Base-by-base conservation (phyloP, 306 rosid species). In the Inga leiocalycina region DNA sequence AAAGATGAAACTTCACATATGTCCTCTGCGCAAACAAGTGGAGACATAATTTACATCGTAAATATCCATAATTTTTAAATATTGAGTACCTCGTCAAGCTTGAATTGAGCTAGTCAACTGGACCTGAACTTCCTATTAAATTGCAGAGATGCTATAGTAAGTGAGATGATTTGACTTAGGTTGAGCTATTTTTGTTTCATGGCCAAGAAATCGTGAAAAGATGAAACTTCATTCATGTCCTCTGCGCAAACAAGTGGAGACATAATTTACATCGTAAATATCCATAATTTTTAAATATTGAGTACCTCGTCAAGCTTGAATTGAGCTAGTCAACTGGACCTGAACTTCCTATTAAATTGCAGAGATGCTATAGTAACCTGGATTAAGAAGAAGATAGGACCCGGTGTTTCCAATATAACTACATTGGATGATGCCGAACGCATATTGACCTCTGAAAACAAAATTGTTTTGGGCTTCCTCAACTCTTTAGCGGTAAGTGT, bases 331-430 rank as follows among this genome's bases (percentile, higher is more conserved):
- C 72, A 44, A 0, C 52, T 52, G 57, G 66, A 19, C 56, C 56
- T 72, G 35, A 51, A 32, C 82, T 71, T 27, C 75, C 72, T 44
- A 46, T 46, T 37, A 24, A 14, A 51, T 15, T 79, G 48, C 84
- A 97, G 99, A 76, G 97, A 97, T 75, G 94, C 85, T 30, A 92
- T 97, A 44, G 97, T 97, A 79, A 86, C 93, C 12, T 97, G 99
- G 99, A 89, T 97, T 74, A 94, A 85, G 93, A 96, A 96, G 97
- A 94, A 97, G 92, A 89, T 80, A 22, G 99, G 99, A 71, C 98
- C 98, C 68, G 98, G 99, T 80, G 69, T 94, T 3, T 22, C 81
- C 87, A 97, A 94, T 78, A 75, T 97, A 68, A 97, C 97, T 68
- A 87, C 93, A 11, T 82, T 92, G 84, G 97, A 94, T 48, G 97